phyloP scores from a whole-genome alignment of 2,329 filamentous ascomycete genomes.

The Zelopaecilomyces penicillatus region DNA sequence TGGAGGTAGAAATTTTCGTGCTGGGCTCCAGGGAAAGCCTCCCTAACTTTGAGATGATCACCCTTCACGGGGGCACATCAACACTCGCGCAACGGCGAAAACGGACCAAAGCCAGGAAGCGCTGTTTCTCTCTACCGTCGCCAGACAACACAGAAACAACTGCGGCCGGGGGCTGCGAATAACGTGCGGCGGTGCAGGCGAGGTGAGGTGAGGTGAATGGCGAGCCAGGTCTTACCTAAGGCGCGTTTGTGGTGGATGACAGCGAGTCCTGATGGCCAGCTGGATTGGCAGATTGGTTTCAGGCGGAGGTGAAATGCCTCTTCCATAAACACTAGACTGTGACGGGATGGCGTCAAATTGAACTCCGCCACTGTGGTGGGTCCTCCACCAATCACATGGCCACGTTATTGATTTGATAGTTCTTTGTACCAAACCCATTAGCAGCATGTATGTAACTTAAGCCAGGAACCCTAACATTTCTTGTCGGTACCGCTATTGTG shows the following conservation, averaged over 20 bases:
- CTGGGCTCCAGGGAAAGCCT: constrained; percentile 4
- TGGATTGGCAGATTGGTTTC: constrained; percentile 23
- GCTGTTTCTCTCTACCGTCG: constrained; percentile 7
- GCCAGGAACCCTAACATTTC: not conserved
- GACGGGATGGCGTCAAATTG: constrained; percentile 17
- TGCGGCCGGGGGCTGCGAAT: constrained; percentile 8
- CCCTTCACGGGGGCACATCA: not conserved
- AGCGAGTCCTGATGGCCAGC: constrained; percentile 20
- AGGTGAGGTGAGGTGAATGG: constrained; percentile 13
- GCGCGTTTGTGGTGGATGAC: constrained; percentile 19
- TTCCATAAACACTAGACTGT: constrained; percentile 16
- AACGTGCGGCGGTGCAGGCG: constrained; percentile 14
- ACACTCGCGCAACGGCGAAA: constrained; percentile 6
- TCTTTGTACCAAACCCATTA: not conserved
- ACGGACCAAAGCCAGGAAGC: constrained; percentile 1
- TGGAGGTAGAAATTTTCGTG: constrained; percentile 26
- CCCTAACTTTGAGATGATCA: no score
- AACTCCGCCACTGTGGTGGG: constrained; percentile 12
- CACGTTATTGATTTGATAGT: constrained; percentile 8
- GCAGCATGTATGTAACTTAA: not conserved
- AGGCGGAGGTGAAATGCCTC: constrained; percentile 19
- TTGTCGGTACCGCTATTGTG: not conserved
- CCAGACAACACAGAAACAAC: constrained; percentile 5
- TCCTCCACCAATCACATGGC: constrained; percentile 16
- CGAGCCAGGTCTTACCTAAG: constrained; percentile 25